Conservation (phyloP, 2,329 filamentous ascomycete genomes). For the Aureobasidium sp. region DNA sequence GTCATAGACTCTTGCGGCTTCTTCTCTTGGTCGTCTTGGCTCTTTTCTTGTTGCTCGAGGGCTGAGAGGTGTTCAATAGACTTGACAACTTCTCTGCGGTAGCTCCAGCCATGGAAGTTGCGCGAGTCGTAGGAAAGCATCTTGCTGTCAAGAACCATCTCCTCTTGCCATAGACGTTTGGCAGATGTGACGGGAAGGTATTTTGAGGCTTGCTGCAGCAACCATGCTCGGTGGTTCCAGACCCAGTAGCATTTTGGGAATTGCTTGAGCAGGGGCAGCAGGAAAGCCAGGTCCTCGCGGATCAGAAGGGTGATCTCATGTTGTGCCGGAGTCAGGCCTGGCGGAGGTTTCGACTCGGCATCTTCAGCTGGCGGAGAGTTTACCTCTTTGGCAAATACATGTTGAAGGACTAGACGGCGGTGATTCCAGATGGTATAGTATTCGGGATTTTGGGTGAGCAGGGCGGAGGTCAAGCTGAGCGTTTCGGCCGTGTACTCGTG, state of each 20-base stretch:
- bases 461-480: slow-evolving; percentile 59
- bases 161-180: slow-evolving; percentile 69
- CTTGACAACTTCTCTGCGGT: slow-evolving; percentile 71
- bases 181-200: slow-evolving; percentile 53
- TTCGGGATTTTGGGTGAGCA: slow-evolving; percentile 72
- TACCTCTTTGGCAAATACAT: slow-evolving; percentile 47
- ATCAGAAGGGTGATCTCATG: slow-evolving; percentile 48
- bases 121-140: slow-evolving; percentile 81
- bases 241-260: slow-evolving; percentile 99
- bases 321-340: slow-evolving; percentile 29
- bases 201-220: slow-evolving; percentile 63
- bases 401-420: slow-evolving; percentile 64
- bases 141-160: slow-evolving; percentile 74
- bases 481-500: slow-evolving; percentile 46
- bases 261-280: slow-evolving; percentile 73
- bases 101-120: slow-evolving; percentile 97
- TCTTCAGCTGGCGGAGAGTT: slow-evolving; percentile 36
- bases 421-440: slow-evolving; percentile 91
- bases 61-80: slow-evolving; percentile 56
- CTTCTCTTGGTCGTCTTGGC: neutral
- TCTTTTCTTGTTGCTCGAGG: slow-evolving; percentile 26
- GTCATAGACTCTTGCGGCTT: slow-evolving; percentile 50
- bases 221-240: slow-evolving; percentile 91
- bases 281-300: slow-evolving; percentile 68
- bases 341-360: slow-evolving; percentile 6